A percentile compares a stretch with the other conserved stretches of the same genome.
These are phyloP conservation scores for Solanum stenotomum DNA, from an alignment of 257 asterid genomes.

Conservation along the genomic window DNA sequence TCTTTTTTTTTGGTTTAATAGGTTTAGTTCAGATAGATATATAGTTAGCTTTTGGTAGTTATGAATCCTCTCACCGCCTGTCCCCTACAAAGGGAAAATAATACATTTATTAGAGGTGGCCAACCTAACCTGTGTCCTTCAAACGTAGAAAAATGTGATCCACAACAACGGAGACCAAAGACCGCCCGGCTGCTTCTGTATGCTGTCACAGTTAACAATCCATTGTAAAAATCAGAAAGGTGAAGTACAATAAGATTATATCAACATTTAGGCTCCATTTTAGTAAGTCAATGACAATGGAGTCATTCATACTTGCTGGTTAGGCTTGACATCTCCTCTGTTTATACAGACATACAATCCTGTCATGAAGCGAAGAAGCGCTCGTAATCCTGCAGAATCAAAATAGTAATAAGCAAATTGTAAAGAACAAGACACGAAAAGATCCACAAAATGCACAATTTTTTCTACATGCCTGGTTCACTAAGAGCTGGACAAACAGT, in stretches of 20 bases:
- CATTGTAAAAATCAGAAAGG: neutral
- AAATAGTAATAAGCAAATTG: constrained; percentile 2
- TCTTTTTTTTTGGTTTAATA: neutral
- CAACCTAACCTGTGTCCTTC: constrained; percentile 80
- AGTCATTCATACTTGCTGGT: constrained; percentile 43
- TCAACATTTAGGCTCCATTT: neutral
- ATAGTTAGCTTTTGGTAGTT: neutral
- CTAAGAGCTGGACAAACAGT: constrained; percentile 96
- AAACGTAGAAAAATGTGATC: constrained; percentile 95
- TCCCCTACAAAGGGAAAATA: neutral
- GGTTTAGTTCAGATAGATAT: neutral
- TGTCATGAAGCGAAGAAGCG: constrained; percentile 95
- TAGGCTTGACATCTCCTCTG: constrained; percentile 90
- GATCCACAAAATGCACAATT: constrained; percentile 3
- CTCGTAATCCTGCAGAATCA: constrained; percentile 64
- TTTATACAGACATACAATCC: constrained; percentile 86
- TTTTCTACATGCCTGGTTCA: constrained; percentile 77
- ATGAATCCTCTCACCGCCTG: neutral
- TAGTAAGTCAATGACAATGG: neutral
- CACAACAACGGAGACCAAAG: constrained; percentile 71
- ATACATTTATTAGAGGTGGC: constrained; percentile 5
- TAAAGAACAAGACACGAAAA: neutral
- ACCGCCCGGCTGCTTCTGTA: constrained; percentile 93
- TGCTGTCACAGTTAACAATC: constrained; percentile 32
- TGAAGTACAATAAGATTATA: neutral